Evolutionary conservation across 2,329 filamentous ascomycete species (phyloP).

Genomic region (Mycosphaerella sp.): DNA sequence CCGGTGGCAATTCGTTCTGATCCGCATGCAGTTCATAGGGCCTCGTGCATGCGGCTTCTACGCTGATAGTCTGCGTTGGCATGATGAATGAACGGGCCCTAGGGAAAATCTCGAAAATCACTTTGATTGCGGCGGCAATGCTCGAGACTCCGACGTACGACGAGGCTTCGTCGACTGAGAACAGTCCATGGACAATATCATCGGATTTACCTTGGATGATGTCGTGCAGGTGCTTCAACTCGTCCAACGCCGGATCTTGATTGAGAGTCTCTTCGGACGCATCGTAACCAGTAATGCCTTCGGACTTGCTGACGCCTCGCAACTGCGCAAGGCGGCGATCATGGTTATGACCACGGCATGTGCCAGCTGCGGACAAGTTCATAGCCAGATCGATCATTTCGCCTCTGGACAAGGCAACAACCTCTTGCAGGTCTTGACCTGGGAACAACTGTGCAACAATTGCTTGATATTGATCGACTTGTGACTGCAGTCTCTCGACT

Average conservation of each 20-base stretch:
- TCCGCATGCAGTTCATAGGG: conserved; percentile 20
- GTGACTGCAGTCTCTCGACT: conserved; percentile 48
- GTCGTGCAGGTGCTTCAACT: conserved; percentile 43
- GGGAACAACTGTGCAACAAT: conserved; percentile 42
- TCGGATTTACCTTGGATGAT: conserved; percentile 39
- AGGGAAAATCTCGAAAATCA: conserved; percentile 31
- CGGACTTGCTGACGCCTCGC: conserved; percentile 37
- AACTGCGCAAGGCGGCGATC: conserved; percentile 2
- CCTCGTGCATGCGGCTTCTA: conserved; percentile 27
- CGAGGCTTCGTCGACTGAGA: conserved; percentile 29
- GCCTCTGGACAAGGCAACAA: conserved; percentile 38
- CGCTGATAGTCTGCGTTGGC: conserved; percentile 25
- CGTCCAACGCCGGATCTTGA: conserved; percentile 61
- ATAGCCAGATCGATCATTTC: conserved; percentile 43
- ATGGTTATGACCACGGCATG: conserved; percentile 28
- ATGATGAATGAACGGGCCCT: conserved; percentile 26
- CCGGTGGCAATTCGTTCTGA: conserved; percentile 24
- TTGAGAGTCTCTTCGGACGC: conserved; percentile 64
- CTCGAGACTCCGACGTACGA: conserved; percentile 33
- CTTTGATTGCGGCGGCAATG: conserved; percentile 32
- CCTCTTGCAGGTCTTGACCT: conserved; percentile 37
- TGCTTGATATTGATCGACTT: conserved; percentile 44
- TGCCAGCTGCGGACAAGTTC: conserved; percentile 37
- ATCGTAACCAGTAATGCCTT: conserved; percentile 50
- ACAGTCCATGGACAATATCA: conserved; percentile 30